Evolutionary conservation across 2,329 filamentous ascomycete species (phyloP).

Genomic region (Ampelomyces quisqualis): DNA sequence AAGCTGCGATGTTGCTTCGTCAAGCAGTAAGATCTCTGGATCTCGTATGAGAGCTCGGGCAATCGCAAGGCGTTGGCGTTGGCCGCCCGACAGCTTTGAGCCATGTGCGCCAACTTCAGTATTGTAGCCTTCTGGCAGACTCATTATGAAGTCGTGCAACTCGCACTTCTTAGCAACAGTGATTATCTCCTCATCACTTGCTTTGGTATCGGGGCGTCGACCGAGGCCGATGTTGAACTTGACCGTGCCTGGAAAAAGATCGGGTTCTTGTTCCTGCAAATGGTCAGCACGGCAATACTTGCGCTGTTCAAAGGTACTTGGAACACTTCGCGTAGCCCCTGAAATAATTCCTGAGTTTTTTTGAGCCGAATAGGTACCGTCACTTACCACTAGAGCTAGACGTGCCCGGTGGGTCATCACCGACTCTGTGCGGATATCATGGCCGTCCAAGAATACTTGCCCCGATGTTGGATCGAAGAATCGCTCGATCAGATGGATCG

Average conservation of each 20-base stretch:
- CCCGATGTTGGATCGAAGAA: conserved; percentile 49
- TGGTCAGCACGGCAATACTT: too few species aligned
- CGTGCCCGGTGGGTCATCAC: conserved; percentile 43
- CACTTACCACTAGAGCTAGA: conserved; percentile 45
- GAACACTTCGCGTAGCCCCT: too few species aligned
- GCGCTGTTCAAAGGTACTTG: too few species aligned
- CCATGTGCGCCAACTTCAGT: conserved; percentile 49
- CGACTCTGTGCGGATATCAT: conserved; percentile 44
- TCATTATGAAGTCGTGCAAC: conserved; percentile 51
- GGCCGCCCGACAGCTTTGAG: conserved; percentile 49
- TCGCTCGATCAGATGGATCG: conserved; percentile 49
- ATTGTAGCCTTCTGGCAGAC: conserved; percentile 50
- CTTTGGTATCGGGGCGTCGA: conserved; percentile 27
- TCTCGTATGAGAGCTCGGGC: conserved; percentile 50
- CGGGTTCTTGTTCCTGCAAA: conserved; percentile 45
- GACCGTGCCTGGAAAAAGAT: conserved; percentile 49
- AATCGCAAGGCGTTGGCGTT: conserved; percentile 50
- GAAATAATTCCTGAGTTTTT: too few species aligned
- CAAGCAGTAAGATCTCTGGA: conserved; percentile 49
- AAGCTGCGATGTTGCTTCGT: conserved; percentile 51
- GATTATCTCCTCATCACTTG: conserved; percentile 31
- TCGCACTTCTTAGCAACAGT: conserved; percentile 46
- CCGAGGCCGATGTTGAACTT: conserved; percentile 49
- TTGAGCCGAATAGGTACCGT: not conserved
- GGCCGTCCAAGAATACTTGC: conserved; percentile 44